Base-by-base conservation (phyloP, 441 rosid species). In the Populus trichocarpa region DNA sequence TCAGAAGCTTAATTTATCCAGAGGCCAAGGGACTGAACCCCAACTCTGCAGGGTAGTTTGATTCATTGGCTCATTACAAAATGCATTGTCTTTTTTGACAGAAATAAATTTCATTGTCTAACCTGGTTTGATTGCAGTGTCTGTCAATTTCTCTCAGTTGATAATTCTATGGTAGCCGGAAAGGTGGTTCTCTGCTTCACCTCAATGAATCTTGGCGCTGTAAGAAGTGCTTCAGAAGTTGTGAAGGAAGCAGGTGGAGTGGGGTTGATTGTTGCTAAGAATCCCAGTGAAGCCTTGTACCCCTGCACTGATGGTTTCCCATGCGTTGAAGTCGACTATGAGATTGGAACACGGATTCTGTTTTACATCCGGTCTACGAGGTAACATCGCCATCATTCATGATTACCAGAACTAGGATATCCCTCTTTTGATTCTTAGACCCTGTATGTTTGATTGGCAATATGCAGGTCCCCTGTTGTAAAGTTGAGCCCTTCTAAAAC, bases 181-280 rank as follows among this genome's bases (percentile, higher is more conserved):
- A 89, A 86, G 71, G 87, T 88, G 65, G 87, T 86, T 22, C 81
- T 86, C 57, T 87, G 90, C 81, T 88, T 88, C 84, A 69, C 82
- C 71, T 74, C 83, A 28, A 77, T 6, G n/a, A 11, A 74, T 4
- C 32, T 78, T 5, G 70, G 86, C 28, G 33, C 75, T 12, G 75
- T 82, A 65, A 68, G 63, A 70, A 74, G 16, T 32, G 84, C 84
- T 59, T 72, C 81, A 25, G 78, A 74, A 28, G 84, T 73, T 26
- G 86, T 87, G 25, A 70, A 59, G 71, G 85, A 70, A 65, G 85
- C 91, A 16, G 83, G 91, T n/a, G 90, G 88, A 5, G 66, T 83
- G 8, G 92, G 90, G 36, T 18, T 89, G 72, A 84, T 87, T 22
- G 71, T 84, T 72, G 89, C 87, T 53, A 86, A 84, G 77, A 84